Percentiles rank a stretch among this genome's conserved stretches.
phyloP scores from a whole-genome alignment of 768 basidiomycete species.

The Royoungia palumana region DNA sequence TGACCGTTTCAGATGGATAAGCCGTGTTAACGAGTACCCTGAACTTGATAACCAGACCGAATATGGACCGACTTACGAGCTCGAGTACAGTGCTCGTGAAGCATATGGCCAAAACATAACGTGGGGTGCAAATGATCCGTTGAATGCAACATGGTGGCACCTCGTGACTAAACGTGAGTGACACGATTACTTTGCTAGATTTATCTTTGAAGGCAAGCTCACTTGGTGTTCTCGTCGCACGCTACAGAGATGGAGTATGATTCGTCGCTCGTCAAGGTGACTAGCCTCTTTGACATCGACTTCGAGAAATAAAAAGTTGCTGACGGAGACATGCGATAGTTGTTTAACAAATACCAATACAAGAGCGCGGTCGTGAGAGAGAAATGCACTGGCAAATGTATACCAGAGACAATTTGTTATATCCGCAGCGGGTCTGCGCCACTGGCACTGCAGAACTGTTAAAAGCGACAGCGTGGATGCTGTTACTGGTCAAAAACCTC shows the following conservation, averaged over 20 bases:
- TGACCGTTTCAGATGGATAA: slow-evolving; percentile 47
- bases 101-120: slow-evolving; percentile 53
- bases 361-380: slow-evolving; percentile 53
- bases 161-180: slow-evolving; percentile 60
- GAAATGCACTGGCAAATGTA: slow-evolving; percentile 54
- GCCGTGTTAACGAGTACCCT: slow-evolving; percentile 55
- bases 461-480: too few relatives aligned
- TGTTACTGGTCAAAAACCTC: too few relatives aligned
- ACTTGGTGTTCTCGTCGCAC: background rate
- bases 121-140: slow-evolving; percentile 59
- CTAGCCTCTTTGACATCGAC: background rate
- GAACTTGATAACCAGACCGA: slow-evolving; percentile 51
- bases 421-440: slow-evolving; percentile 64
- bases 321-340: slow-evolving; percentile 30
- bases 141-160: slow-evolving; percentile 80
- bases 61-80: slow-evolving; percentile 53
- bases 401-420: slow-evolving; percentile 62
- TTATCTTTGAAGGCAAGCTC: background rate
- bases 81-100: slow-evolving; percentile 65
- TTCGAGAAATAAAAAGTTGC: background rate
- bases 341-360: slow-evolving; percentile 61
- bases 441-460: slow-evolving; percentile 54
- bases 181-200: background rate
- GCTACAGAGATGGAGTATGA: slow-evolving; percentile 13
- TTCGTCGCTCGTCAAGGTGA: slow-evolving; percentile 13